Evolutionary conservation across 208 protist genomes (phyloP), one percentile per base, ranked within the genome.

Genomic region (Crithidia thermophila): DNA sequence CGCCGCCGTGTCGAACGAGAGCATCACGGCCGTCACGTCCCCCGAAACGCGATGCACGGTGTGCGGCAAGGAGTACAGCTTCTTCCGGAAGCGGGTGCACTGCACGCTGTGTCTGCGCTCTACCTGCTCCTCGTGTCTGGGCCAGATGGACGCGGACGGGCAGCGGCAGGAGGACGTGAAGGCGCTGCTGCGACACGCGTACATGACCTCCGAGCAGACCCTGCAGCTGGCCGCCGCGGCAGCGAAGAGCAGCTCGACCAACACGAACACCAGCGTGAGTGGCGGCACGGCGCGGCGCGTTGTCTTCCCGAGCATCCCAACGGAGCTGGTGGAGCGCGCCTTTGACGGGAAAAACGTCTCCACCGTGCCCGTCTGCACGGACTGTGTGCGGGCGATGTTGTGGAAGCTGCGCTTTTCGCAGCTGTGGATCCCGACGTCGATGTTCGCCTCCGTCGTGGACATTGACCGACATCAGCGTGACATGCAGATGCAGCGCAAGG

Each of bases 401-500:
- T 62, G 90, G 58, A 62, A 70, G 36, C n/a, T 90, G 23, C 52
- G 71, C 23, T 75, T 81, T 43, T 78, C 68, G 37, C 85, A 76
- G 30, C 45, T 94, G 28, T 94, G 88, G 82, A 81, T 96, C 25
- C 91, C 91, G 23, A 75, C 79, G 51, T 66, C 50, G n/a, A 77
- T 82, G 40, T 82, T 87, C 62, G 31, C 77, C 36, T 83, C 75
- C 18, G 58, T 89, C 3, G 27, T 88, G 18, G 53, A 78, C 16
- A 60, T 67, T 2, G 40, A 75, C 27, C 23, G 40, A 16, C 50
- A 74, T 7, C 69, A 69, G 45, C 53, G 56, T 5, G 53, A 68
- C 37, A 34, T 21, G 55, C 69, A 49, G 61, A 45, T 49, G 61
- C 49, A 18, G n/a, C 61, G 30, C 7, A 52, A 53, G 20, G 45